These are phyloP conservation scores for Alternaria solani DNA, from an alignment of 2,329 filamentous ascomycete species.

Conservation along the genomic window DNA sequence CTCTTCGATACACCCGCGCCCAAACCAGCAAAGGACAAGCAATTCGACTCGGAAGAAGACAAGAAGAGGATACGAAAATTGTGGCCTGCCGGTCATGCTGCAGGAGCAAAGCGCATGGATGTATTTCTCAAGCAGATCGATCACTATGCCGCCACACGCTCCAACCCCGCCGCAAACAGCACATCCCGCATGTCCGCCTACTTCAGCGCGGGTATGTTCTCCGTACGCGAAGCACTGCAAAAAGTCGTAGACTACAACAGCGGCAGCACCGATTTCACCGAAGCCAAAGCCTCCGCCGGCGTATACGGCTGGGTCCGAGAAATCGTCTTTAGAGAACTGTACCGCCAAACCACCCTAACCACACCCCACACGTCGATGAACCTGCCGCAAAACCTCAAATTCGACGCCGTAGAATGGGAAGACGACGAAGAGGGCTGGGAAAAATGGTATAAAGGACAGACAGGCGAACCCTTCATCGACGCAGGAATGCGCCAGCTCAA, in stretches of 20 bases:
- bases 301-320: slow-evolving; percentile 60
- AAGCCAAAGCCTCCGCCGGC: slow-evolving; percentile 47
- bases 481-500: slow-evolving; percentile 62
- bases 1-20: slow-evolving; percentile 48
- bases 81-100: slow-evolving; percentile 57
- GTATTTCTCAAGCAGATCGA: slow-evolving; percentile 54
- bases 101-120: slow-evolving; percentile 52
- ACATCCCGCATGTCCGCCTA: slow-evolving; percentile 56
- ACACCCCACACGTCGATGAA: slow-evolving; percentile 61
- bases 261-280: slow-evolving; percentile 54
- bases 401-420: slow-evolving; percentile 61
- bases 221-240: slow-evolving; percentile 56
- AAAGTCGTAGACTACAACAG: slow-evolving; percentile 54
- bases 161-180: slow-evolving; percentile 53
- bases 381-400: slow-evolving; percentile 61
- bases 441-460: slow-evolving; percentile 58
- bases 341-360: slow-evolving; percentile 57
- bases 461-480: slow-evolving; percentile 61
- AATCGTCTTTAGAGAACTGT: slow-evolving; percentile 61
- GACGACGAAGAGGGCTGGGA: slow-evolving; percentile 60
- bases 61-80: slow-evolving; percentile 52
- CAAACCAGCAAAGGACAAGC: slow-evolving; percentile 51
- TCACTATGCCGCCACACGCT: slow-evolving; percentile 53
- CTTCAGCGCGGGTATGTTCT: slow-evolving; percentile 57
- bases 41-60: slow-evolving; percentile 51